Conservation (phyloP, 1,139 yeast species). For the Nadsonia commutata region DNA sequence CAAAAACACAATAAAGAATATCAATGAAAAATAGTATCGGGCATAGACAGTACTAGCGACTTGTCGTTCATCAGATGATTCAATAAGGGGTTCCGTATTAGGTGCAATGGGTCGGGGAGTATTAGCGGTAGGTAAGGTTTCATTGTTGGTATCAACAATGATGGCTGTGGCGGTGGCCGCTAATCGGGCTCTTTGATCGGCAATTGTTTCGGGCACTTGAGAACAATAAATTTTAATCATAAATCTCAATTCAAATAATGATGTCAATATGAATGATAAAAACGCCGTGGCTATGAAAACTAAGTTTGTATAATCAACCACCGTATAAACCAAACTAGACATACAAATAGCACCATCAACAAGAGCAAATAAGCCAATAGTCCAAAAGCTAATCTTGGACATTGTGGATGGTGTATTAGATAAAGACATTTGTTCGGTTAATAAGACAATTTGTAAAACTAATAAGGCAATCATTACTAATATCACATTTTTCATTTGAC, state of each 20-base stretch:
- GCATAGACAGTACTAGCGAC: slow-evolving; percentile 48
- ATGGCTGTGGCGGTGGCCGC: slow-evolving; percentile 12
- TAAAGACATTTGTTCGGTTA: slow-evolving; percentile 51
- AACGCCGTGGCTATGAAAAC: slow-evolving; percentile 60
- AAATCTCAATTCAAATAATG: slow-evolving; percentile 66
- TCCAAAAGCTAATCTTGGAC: slow-evolving; percentile 52
- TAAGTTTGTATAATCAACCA: slow-evolving; percentile 42
- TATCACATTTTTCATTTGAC: slow-evolving; percentile 18
- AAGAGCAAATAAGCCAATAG: slow-evolving; percentile 38
- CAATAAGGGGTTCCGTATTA: slow-evolving; percentile 1
- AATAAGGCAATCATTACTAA: slow-evolving; percentile 33
- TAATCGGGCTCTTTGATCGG: slow-evolving; percentile 32
- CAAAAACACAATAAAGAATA: slow-evolving; percentile 45
- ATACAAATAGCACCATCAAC: slow-evolving; percentile 59
- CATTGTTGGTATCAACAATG: slow-evolving; percentile 6
- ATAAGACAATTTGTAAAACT: slow-evolving; percentile 33
- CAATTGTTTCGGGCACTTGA: slow-evolving; percentile 59
- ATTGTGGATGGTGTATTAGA: slow-evolving; percentile 71
- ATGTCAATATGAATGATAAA: slow-evolving; percentile 51
- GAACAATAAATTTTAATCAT: slow-evolving; percentile 54
- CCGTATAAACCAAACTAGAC: slow-evolving; percentile 43
- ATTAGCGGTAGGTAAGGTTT: slow-evolving; percentile 7
- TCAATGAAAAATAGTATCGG: slow-evolving; percentile 42
- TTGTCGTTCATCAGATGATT: slow-evolving; percentile 34
- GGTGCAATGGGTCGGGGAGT: slow-evolving; percentile 5